These are phyloP conservation scores for Suillus bovinus DNA, from an alignment of 768 basidiomycete species.

Conservation along the genomic window DNA sequence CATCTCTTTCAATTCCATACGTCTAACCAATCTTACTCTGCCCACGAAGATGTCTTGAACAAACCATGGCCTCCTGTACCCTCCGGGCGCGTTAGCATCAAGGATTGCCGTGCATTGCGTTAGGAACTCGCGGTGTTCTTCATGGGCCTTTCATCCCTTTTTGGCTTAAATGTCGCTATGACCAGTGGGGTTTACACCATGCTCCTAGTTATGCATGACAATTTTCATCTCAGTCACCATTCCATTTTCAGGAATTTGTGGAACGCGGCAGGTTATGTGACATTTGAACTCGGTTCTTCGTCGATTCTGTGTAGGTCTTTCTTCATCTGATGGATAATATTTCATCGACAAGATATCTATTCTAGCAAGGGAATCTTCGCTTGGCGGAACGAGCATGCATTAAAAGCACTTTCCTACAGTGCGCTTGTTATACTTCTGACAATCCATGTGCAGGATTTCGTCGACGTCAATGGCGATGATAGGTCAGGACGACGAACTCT, in stretches of 20 bases:
- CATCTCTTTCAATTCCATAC: conserved; percentile 35
- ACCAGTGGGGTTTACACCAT: conserved; percentile 26
- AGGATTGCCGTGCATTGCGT: no score
- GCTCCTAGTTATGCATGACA: conserved; percentile 31
- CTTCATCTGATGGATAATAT: neutral
- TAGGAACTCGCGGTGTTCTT: no score
- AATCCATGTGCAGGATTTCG: conserved; percentile 39
- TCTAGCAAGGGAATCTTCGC: neutral
- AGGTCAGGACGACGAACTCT: conserved; percentile 31
- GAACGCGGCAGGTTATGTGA: conserved; percentile 33
- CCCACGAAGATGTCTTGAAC: conserved; percentile 34
- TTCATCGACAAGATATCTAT: neutral
- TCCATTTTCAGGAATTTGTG: conserved; percentile 32
- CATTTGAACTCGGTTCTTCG: conserved; percentile 39
- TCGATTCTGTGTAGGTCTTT: conserved; percentile 23
- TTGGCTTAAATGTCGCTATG: conserved; percentile 18
- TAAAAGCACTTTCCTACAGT: conserved; percentile 22
- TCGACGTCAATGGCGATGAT: conserved; percentile 33
- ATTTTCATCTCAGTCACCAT: conserved; percentile 26
- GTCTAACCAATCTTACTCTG: conserved; percentile 32
- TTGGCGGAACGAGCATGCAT: neutral
- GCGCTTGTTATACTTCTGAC: conserved; percentile 35
- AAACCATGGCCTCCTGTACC: conserved; percentile 41
- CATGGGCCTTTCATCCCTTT: no score
- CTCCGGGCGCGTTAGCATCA: no score